Base-by-base conservation (phyloP, 2,329 filamentous ascomycete species). In the Westerdykella ornata region DNA sequence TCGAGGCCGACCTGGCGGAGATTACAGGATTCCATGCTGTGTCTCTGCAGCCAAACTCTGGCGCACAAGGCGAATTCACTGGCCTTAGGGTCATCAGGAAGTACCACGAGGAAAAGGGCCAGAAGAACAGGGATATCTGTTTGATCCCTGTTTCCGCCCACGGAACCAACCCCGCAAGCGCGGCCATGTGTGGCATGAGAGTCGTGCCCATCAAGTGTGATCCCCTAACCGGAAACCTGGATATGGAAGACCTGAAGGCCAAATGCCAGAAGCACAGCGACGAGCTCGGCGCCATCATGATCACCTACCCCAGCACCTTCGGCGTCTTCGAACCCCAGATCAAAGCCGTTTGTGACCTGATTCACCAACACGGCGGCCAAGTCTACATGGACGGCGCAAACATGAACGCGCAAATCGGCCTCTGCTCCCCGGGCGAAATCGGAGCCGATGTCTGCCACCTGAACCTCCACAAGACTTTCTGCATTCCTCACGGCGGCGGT, bases 321-420 rank as follows among this genome's bases (percentile, higher is more conserved):
- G 90, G 90, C 63, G 87, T 97, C 20, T 97, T 94, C 60, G 90
- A 97, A 72, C 89, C 89, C 2, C 77, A 82, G 50, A 80, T 95
- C 64, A 92, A 88, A 72, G 79, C 85, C 60, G 88, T 83, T 13
- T 95, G 88, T 67, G 73, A 88, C 41, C 72, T 94, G 20, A 88
- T 97, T 14, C 90, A 97, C 70, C 68, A 84, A 49, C 73, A 94
- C 60, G 90, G 90, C 39, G 90, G 90, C 8, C 87, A 94, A 62
- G 90, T 97, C 13, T 97, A 96, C 73, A 96, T 97, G 90, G 90
- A 97, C 63, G 90, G 90, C 36, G 90, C 90, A 51, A 97, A 97
- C 72, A 92, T 96, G 88, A 97, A 96, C 62, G 90, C 90, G 14
- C 90, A 97, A 68, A 96, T 97, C 49, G 90, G 90, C 11, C 77